Evolutionary conservation across 1,284 basidiomycete species (phyloP), one percentile per base, ranked within the genome.

Genomic region (Sparassis latifolia): DNA sequence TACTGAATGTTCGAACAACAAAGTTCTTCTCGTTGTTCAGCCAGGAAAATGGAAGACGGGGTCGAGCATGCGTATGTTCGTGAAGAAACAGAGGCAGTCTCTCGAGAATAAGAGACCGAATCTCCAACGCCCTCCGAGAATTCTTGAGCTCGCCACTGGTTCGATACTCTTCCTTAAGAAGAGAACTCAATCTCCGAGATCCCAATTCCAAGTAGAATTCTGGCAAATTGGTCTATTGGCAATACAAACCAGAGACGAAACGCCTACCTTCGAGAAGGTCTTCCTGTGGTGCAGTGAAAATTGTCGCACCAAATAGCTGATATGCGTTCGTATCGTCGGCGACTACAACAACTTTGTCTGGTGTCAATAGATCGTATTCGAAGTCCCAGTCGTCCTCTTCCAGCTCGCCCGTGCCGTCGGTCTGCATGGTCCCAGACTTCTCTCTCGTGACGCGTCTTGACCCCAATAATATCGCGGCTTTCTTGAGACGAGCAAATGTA

Each of bases 21-120:
- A 87, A 96, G 64, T 89, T 89, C 43, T 72, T 74, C 5, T 78
- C 75, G 20, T 79, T 74, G 45, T 80, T 83, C 40, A 98, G 71
- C 87, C 88, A 92, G 12, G 80, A 81, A 46, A 81, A 79, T 4
- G 87, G 79, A 33, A 89, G 76, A 31, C 80, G 78, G 1, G 86
- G 84, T 33, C 78, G 76, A 2, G 82, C 75, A 61, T 91, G 84
- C 0, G 82, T 84, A 52, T 92, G 87, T 60, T 97, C 94, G 49
- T 97, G 89, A 5, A 98, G 73, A 72, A 98, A 98, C 33, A 99
- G 74, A 0, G 93, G 92, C 10, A 97, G 74, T 30, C 96, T 77
- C 68, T 98, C 90, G n/a, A 96, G 69, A 1, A 96, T 82, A 33
- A 92, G 73, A 2, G 71, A 59, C 5, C 80, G 78, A 6, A 76